Percentiles rank a stretch among this genome's conserved stretches.
Evolutionary conservation across 768 basidiomycete genomes (phyloP).

Genomic region (Suillus sp.): DNA sequence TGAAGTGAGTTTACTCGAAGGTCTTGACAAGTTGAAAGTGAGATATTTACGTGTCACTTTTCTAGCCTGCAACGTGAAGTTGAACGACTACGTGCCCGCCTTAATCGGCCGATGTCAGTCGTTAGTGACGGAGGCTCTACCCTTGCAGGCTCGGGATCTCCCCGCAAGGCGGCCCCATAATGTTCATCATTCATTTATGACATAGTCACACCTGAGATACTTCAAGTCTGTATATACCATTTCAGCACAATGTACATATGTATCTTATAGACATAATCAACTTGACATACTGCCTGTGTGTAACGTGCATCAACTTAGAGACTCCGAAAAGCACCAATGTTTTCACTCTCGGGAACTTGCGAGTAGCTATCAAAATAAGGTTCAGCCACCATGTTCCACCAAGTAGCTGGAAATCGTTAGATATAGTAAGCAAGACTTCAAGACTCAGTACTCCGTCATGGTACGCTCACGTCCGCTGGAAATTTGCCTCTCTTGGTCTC

Average conservation of each 20-base stretch:
- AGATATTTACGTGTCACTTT: not conserved
- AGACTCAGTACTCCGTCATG: slow-evolving; percentile 26
- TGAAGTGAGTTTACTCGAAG: slow-evolving; percentile 50
- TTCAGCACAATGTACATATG: not conserved
- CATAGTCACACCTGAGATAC: not conserved
- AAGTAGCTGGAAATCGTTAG: not conserved
- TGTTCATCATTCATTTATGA: slow-evolving; percentile 8
- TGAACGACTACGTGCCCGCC: slow-evolving; percentile 66
- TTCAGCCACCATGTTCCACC: slow-evolving; percentile 31
- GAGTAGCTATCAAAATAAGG: slow-evolving; percentile 33
- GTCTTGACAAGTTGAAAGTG: not conserved
- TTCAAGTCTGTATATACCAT: slow-evolving; percentile 3
- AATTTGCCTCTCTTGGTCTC: not conserved
- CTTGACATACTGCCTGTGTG: not conserved
- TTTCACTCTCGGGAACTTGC: slow-evolving; percentile 26
- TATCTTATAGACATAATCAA: slow-evolving; percentile 2
- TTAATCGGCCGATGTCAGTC: slow-evolving; percentile 54
- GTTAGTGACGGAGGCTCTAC: slow-evolving; percentile 25
- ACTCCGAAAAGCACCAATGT: not conserved
- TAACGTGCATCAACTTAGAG: not conserved
- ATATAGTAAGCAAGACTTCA: slow-evolving; percentile 16
- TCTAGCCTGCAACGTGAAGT: slow-evolving; percentile 63
- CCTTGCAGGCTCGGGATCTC: slow-evolving; percentile 24
- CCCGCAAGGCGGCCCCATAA: slow-evolving; percentile 30
- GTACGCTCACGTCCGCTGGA: slow-evolving; percentile 18